Percentiles rank a stretch among this genome's conserved stretches.
Evolutionary conservation across 1,284 basidiomycete species (phyloP).

Genomic region (Irpex sp.): DNA sequence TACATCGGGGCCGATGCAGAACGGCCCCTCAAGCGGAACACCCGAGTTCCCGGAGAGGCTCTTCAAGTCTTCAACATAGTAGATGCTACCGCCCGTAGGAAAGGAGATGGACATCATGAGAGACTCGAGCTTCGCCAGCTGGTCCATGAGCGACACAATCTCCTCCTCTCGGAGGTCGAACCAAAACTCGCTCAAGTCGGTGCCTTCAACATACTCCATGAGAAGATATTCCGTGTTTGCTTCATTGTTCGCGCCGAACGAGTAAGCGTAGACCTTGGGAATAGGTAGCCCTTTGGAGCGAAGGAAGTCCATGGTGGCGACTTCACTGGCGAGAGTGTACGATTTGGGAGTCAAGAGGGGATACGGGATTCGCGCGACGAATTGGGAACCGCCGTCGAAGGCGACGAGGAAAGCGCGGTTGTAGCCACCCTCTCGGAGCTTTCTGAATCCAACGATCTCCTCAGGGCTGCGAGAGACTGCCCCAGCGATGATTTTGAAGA

Average conservation of each 20-base stretch:
- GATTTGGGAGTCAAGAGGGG: conserved; percentile 36
- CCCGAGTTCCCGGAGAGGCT: conserved; percentile 27
- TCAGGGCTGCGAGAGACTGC: conserved; percentile 29
- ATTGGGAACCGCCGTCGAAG: conserved; percentile 33
- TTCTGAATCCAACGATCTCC: conserved; percentile 31
- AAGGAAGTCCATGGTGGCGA: conserved; percentile 9
- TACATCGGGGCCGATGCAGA: conserved; percentile 44
- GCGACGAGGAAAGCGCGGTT: conserved; percentile 42
- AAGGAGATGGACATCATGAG: conserved; percentile 10
- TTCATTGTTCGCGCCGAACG: conserved; percentile 40
- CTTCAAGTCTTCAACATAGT: conserved; percentile 31
- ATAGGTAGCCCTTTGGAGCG: conserved; percentile 10
- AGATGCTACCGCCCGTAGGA: conserved; percentile 4
- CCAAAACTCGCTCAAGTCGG: conserved; percentile 41
- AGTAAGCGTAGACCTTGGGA: conserved; percentile 31
- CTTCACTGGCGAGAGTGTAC: conserved; percentile 37
- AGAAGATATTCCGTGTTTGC: conserved; percentile 46
- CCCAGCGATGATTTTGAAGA: conserved; percentile 39
- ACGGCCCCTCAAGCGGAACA: conserved; percentile 34
- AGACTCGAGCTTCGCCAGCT: conserved; percentile 9
- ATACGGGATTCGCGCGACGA: conserved; percentile 45
- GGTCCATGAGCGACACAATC: conserved; percentile 2
- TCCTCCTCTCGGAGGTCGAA: conserved; percentile 23
- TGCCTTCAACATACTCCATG: conserved; percentile 43
- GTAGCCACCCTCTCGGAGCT: conserved; percentile 39